phyloP scores from a whole-genome alignment of 2,329 filamentous ascomycete genomes.

The Alternaria infectoria region DNA sequence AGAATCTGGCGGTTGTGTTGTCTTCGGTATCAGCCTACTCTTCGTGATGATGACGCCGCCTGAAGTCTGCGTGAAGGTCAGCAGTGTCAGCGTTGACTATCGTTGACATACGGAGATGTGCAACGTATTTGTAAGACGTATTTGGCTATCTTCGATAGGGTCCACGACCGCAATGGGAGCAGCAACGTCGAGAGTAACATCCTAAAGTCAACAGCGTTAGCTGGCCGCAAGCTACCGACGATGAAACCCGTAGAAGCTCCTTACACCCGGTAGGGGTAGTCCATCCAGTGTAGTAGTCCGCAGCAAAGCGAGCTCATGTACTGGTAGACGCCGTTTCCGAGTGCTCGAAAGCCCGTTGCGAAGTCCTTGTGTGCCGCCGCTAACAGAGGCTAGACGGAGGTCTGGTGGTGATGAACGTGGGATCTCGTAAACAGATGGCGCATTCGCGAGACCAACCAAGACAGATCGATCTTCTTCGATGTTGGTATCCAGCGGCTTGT shows the following conservation, averaged over 20 bases:
- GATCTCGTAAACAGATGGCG: background rate
- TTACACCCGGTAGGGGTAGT: constrained; percentile 35
- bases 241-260: constrained; percentile 4
- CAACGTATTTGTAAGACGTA: background rate
- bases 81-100: background rate
- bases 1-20: background rate
- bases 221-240: background rate
- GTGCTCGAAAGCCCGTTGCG: background rate
- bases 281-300: constrained; percentile 37
- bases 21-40: background rate
- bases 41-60: background rate
- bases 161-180: constrained; percentile 21
- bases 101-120: background rate
- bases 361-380: background rate
- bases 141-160: constrained; percentile 37
- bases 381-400: background rate
- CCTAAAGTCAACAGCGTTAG: constrained; percentile 24
- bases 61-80: background rate
- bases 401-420: background rate
- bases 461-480: background rate
- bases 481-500: background rate
- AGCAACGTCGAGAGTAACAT: constrained; percentile 6
- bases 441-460: background rate
- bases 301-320: constrained; percentile 35
- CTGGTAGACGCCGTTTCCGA: constrained; percentile 30